These are phyloP conservation scores for Ehretia macrophylla DNA, from an alignment of 257 asterid species.

Conservation along the genomic window DNA sequence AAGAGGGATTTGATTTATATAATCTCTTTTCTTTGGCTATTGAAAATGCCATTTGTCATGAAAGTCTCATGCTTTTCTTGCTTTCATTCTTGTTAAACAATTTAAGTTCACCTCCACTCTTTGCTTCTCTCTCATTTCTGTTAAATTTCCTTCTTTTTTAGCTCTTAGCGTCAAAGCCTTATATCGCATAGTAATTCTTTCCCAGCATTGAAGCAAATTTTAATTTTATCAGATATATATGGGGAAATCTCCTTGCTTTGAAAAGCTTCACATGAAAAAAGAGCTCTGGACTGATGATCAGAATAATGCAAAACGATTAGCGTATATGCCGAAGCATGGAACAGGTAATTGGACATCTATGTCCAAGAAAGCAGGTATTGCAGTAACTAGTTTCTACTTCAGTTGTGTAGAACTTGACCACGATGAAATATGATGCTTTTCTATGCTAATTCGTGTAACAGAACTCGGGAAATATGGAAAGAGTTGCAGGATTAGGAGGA, in stretches of 20 bases:
- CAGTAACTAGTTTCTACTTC: background rate
- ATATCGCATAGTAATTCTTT: too few relatives aligned
- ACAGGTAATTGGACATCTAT: constrained; percentile 39
- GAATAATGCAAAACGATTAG: constrained; percentile 22
- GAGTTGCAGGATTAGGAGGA: constrained; percentile 42
- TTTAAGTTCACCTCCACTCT: constrained; percentile 17
- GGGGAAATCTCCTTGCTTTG: constrained; percentile 49
- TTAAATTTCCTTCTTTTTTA: too few relatives aligned
- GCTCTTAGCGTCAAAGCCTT: too few relatives aligned
- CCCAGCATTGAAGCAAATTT: background rate
- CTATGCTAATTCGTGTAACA: constrained; percentile 6
- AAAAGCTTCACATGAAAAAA: constrained; percentile 30
- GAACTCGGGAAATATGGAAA: constrained; percentile 62
- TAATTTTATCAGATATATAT: constrained; percentile 11
- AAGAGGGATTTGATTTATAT: background rate
- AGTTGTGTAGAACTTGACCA: background rate
- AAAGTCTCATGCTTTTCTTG: constrained; percentile 69
- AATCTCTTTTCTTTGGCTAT: constrained; percentile 13
- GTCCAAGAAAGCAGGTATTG: constrained; percentile 54
- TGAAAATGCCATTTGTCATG: constrained; percentile 55
- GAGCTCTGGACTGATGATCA: constrained; percentile 33
- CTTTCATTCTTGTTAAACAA: constrained; percentile 31
- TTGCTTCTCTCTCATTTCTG: background rate
- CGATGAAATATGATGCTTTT: background rate
- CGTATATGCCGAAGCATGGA: constrained; percentile 34